These are phyloP conservation scores for Suillus decipiens DNA, from an alignment of 768 basidiomycete genomes.

Conservation along the genomic window DNA sequence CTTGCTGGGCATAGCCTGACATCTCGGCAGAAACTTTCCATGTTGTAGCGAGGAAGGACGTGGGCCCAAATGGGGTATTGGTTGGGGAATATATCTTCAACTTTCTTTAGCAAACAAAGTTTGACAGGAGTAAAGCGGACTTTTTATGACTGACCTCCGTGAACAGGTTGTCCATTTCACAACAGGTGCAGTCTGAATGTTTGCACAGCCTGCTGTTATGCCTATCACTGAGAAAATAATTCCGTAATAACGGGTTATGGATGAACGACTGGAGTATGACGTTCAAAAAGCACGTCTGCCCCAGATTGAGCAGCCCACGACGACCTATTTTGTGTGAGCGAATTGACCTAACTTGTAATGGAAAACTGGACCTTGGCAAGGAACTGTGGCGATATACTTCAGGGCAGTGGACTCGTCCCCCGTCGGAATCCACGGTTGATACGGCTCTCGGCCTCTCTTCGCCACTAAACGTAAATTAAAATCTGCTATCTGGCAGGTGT, in stretches of 20 bases:
- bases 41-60: slow-evolving; percentile 77
- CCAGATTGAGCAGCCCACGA: slow-evolving; percentile 85
- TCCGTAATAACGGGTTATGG: slow-evolving; percentile 86
- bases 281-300: slow-evolving; percentile 93
- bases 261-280: slow-evolving; percentile 87
- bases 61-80: slow-evolving; percentile 71
- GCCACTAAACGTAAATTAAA: slow-evolving; percentile 27
- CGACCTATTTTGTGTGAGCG: slow-evolving; percentile 49
- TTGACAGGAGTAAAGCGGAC: too few relatives aligned
- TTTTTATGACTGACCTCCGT: slow-evolving; percentile 50
- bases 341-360: neutral
- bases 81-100: slow-evolving; percentile 58
- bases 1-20: slow-evolving; percentile 92
- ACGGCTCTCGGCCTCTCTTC: slow-evolving; percentile 48
- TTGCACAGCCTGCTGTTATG: slow-evolving; percentile 79
- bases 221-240: slow-evolving; percentile 88
- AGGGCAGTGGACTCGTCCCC: slow-evolving; percentile 46
- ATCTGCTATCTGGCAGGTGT: neutral
- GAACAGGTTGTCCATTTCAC: slow-evolving; percentile 91
- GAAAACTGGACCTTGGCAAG: slow-evolving; percentile 67
- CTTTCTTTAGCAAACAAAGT: neutral
- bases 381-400: slow-evolving; percentile 49
- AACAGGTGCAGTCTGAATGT: slow-evolving; percentile 76
- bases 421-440: slow-evolving; percentile 49
- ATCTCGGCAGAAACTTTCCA: slow-evolving; percentile 82